Conservation (phyloP, 2,329 filamentous ascomycete genomes). For the Albophoma yamanashiensis region DNA sequence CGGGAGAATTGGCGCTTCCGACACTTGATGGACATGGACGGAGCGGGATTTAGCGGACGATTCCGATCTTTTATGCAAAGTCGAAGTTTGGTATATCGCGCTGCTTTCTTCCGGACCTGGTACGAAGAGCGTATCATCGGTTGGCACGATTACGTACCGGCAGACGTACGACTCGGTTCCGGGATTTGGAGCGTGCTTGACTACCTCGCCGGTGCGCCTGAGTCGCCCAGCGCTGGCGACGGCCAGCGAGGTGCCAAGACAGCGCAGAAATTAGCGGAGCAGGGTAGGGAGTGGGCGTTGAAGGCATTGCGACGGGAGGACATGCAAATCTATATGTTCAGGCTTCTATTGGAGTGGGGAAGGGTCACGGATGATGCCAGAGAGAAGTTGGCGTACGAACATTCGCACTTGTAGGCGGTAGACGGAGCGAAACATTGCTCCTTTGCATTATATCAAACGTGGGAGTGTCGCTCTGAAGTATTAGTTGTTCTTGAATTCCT, state of each 20-base stretch:
- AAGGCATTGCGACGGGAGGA: constrained; percentile 54
- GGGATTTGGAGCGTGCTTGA: constrained; percentile 50
- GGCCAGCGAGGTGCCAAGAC: constrained; percentile 4
- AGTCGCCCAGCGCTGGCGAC: not conserved
- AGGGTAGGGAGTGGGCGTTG: constrained; percentile 41
- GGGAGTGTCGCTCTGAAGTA: too few species aligned
- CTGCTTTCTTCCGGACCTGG: constrained; percentile 49
- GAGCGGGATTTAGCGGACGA: constrained; percentile 52
- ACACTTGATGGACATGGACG: constrained; percentile 62
- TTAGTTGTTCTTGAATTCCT: too few species aligned
- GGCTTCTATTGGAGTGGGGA: constrained; percentile 61
- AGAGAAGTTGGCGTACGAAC: constrained; percentile 11
- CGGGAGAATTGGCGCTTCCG: constrained; percentile 45
- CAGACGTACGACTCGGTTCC: constrained; percentile 35
- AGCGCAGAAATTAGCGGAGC: constrained; percentile 15
- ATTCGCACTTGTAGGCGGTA: not conserved
- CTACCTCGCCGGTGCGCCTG: constrained; percentile 6
- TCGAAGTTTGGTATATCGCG: constrained; percentile 57
- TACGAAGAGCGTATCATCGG: constrained; percentile 49
- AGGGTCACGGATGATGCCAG: constrained; percentile 47
- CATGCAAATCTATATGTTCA: constrained; percentile 66
- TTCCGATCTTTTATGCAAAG: constrained; percentile 58
- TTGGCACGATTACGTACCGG: constrained; percentile 55
- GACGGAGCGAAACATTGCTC: not conserved
- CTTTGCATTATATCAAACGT: not conserved